These are phyloP conservation scores for Macadamia tetraphylla DNA, from an alignment of 164 flowering plant species.

Conservation along the genomic window DNA sequence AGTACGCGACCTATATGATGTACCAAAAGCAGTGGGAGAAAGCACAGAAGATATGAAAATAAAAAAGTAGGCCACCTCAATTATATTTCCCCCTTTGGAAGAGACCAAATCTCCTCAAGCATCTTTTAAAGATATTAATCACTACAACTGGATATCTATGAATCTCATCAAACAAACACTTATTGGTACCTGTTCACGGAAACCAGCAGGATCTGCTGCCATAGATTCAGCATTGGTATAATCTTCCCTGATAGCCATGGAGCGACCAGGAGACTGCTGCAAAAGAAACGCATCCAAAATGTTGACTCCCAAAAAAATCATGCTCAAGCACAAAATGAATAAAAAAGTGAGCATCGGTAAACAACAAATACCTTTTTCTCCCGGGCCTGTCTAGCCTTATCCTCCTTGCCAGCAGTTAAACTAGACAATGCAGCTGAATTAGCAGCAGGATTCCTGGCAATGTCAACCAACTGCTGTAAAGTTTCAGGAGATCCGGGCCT, in stretches of 20 bases:
- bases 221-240: constrained; percentile 31
- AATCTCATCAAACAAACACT: background rate
- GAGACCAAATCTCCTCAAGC: too few relatives aligned
- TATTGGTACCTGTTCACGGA: constrained; percentile 65
- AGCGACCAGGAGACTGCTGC: constrained; percentile 35
- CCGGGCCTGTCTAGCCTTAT: constrained; percentile 44
- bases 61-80: too few relatives aligned
- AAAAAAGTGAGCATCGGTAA: background rate
- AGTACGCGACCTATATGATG: too few relatives aligned
- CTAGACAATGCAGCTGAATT: constrained; percentile 28
- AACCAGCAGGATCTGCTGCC: constrained; percentile 68
- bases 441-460: constrained; percentile 64
- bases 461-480: constrained; percentile 75
- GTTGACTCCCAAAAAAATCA: background rate
- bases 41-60: too few relatives aligned
- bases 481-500: constrained; percentile 92
- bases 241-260: constrained; percentile 51
- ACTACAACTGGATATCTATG: too few relatives aligned
- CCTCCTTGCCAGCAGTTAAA: constrained; percentile 52
- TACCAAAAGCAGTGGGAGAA: too few relatives aligned
- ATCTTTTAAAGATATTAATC: too few relatives aligned
- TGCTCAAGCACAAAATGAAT: background rate
- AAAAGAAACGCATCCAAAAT: constrained; percentile 4
- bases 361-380: constrained; percentile 60
- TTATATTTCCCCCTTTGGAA: too few relatives aligned